Base-by-base conservation (phyloP, 306 rosid genomes). In the Crataegus laevigata region DNA sequence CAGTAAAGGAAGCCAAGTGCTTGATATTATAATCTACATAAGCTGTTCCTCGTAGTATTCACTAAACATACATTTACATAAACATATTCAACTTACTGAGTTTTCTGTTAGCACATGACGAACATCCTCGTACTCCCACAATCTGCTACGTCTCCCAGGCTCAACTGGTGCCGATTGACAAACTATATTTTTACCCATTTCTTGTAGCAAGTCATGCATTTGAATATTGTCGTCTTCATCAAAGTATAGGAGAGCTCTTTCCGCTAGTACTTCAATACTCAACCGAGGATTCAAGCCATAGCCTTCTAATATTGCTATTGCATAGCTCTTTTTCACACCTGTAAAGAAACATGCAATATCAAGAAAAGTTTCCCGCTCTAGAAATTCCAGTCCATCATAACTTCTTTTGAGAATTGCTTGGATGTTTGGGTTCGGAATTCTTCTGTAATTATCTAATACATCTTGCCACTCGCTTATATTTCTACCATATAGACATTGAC, bases 181-280 rank as follows among this genome's bases (percentile, higher is more conserved):
- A 59, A 69, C 80, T 58, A 82, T 72, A 43, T 82, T 68, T 55
- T 45, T 73, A 1, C 86, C 90, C 42, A 84, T 40, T 69, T 80
- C 80, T 71, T 86, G 78, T 3, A 84, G 24, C 57, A 84, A 82
- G 66, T 86, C 82, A 84, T 82, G 92, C 88, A 85, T 80, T 40
- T 26, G 6, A 18, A 87, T 30, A 7, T 3, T 14, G 0, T 47
- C 42, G 3, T n/a, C 10, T 1, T 11, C 58, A 65, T 50, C 10
- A 3, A 75, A 47, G 11, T 64, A 59, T 28, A 83, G 71, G 36
- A 55, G 40, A 8, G 72, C 72, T 57, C 45, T 68, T 8, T 68
- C 51, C 4, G 1, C 42, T 11, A 68, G 72, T 13, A 68, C 32
- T 9, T 68, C 22, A 24, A 68, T 42, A 13, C 13, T 1, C 24